Percentiles rank a stretch among this genome's conserved stretches.
phyloP scores from a whole-genome alignment of 768 basidiomycete species.

The Termitomyces sp. region DNA sequence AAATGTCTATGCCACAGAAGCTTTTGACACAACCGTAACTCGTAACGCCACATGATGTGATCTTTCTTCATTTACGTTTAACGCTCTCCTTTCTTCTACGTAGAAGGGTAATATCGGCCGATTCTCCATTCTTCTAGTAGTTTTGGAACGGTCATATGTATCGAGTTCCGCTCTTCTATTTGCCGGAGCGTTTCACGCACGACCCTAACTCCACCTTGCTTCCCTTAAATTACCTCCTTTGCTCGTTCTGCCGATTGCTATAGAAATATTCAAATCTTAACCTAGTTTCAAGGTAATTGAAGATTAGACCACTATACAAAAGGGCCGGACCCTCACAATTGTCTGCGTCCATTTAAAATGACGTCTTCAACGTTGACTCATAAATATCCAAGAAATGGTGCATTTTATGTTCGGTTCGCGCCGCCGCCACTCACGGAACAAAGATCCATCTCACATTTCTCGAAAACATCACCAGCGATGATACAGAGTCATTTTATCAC shows the following conservation, averaged over 20 bases:
- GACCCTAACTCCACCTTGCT: background rate
- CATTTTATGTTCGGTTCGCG: background rate
- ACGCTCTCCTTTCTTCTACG: background rate
- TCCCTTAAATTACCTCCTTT: background rate
- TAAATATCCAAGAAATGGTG: background rate
- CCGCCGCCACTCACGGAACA: background rate
- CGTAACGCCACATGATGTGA: background rate
- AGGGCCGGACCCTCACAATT: too few species aligned
- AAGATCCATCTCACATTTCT: background rate
- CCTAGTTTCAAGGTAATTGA: too few species aligned
- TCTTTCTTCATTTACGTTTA: background rate
- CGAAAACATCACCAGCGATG: too few species aligned
- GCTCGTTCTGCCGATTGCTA: background rate
- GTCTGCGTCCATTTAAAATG: too few species aligned
- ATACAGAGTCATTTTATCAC: background rate
- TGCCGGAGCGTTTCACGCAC: background rate
- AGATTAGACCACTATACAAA: too few species aligned
- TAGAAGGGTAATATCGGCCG: background rate
- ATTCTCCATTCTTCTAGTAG: background rate
- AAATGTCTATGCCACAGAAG: background rate
- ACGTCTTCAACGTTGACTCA: background rate
- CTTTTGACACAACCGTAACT: background rate
- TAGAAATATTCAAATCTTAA: too few species aligned
- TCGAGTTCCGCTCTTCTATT: background rate
- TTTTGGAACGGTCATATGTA: background rate